Evolutionary conservation across 805 yeast species (phyloP), one percentile per base, ranked within the genome.

Genomic region (Hanseniaspora meyeri): DNA sequence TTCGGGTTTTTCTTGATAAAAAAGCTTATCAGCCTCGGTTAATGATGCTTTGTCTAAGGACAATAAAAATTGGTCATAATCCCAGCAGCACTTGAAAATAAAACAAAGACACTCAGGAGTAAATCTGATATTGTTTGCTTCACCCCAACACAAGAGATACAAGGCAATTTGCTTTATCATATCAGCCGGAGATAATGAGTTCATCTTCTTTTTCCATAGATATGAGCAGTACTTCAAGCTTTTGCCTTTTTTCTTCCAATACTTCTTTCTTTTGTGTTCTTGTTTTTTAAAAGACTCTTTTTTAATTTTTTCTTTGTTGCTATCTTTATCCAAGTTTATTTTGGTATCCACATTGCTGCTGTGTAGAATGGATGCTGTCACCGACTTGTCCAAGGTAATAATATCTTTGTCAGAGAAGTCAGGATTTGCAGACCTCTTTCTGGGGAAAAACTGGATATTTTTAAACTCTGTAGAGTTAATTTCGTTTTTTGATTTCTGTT

Each of bases 101-200:
- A 89, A 88, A 59, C 95, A 87, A 24, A 88, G 65, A 62, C 95
- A 87, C 65, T 88, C 96, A 0, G 96, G 96, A 81, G 88, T 82
- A 63, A 85, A 88, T 60, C 96, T 74, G 2, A 88, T 65, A 62
- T 87, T 89, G 64, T 85, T 87, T 0, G 95, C 88, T 65, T 88
- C 96, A 0, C 95, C 95, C 96, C 96, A 88, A 60, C 87, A 78
- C 56, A 86, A 66, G 12, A 88, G 72, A 63, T 82, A 89, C 8
- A 88, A 68, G 0, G 86, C 80, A 17, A 88, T 61, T 60, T 88
- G 95, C 57, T 79, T 74, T 3, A 81, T 76, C 70, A 84, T 78
- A 60, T 85, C 87, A 34, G 67, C 69, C 3, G 79, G 77, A 0
- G 79, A 65, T 57, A 76, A 72, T 36, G 66, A 66, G 60, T 74